A percentile compares a stretch with the other conserved stretches of the same genome.
Evolutionary conservation across 495 filamentous ascomycete genomes (phyloP).

Genomic region (Trichoderma erinaceum): DNA sequence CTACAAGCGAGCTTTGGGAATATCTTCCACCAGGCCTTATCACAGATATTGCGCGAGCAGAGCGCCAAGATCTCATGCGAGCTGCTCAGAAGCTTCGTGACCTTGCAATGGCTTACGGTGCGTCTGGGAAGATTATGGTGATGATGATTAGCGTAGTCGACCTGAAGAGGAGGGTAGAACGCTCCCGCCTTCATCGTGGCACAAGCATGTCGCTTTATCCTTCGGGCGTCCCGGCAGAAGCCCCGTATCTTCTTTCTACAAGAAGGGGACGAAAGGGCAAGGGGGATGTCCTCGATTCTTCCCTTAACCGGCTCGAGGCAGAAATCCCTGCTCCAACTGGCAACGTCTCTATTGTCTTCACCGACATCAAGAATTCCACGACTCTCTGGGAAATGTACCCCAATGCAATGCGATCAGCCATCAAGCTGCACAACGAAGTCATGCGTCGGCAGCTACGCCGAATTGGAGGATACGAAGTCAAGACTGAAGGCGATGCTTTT

Average conservation of each 20-base stretch:
- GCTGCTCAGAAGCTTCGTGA: slow-evolving; percentile 95
- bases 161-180: slow-evolving; percentile 69
- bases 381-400: slow-evolving; percentile 95
- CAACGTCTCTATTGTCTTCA: slow-evolving; percentile 90
- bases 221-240: slow-evolving; percentile 62
- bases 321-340: slow-evolving; percentile 87
- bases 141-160: slow-evolving; percentile 94
- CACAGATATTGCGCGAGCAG: slow-evolving; percentile 82
- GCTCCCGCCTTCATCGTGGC: slow-evolving; percentile 58
- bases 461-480: slow-evolving; percentile 96
- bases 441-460: slow-evolving; percentile 89
- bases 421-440: slow-evolving; percentile 91
- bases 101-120: slow-evolving; percentile 90
- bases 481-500: slow-evolving; percentile 98
- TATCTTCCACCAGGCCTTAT: slow-evolving; percentile 80
- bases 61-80: slow-evolving; percentile 82
- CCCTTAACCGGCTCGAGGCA: slow-evolving; percentile 72
- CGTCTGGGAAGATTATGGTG: slow-evolving; percentile 93
- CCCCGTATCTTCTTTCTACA: slow-evolving; percentile 50
- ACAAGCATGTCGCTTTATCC: slow-evolving; percentile 77
- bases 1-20: slow-evolving; percentile 91
- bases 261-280: slow-evolving; percentile 59
- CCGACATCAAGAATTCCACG: slow-evolving; percentile 98
- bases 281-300: slow-evolving; percentile 72
- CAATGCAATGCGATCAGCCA: slow-evolving; percentile 88